phyloP scores from a whole-genome alignment of 2,329 filamentous ascomycete species.

The Colletotrichum aenigma region DNA sequence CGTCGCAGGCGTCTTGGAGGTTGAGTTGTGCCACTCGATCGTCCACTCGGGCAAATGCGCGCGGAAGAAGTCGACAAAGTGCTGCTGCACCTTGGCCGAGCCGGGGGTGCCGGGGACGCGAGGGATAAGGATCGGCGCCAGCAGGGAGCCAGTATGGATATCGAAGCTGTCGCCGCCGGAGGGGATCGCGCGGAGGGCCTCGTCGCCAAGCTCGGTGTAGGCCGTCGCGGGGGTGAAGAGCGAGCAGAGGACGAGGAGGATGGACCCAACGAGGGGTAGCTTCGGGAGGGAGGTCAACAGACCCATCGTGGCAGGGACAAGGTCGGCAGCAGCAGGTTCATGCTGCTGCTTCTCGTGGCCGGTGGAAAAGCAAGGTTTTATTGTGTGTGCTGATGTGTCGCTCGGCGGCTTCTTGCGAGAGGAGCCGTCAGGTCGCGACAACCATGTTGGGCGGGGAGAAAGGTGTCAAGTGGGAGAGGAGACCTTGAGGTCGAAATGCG shows the following conservation, averaged over 20 bases:
- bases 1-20: conserved; percentile 78
- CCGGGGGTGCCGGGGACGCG: conserved; percentile 88
- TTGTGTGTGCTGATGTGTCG: background rate
- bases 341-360: conserved; percentile 1
- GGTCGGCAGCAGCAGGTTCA: conserved; percentile 12
- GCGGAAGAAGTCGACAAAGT: conserved; percentile 85
- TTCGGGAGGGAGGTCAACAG: conserved; percentile 11
- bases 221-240: conserved; percentile 33
- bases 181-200: conserved; percentile 73
- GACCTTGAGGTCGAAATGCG: background rate
- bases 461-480: background rate
- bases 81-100: conserved; percentile 72
- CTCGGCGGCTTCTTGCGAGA: conserved; percentile 3
- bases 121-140: conserved; percentile 85
- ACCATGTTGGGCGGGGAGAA: background rate
- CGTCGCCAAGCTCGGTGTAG: conserved; percentile 70
- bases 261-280: conserved; percentile 19
- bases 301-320: conserved; percentile 14
- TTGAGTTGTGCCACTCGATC: conserved; percentile 88
- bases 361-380: background rate
- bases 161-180: conserved; percentile 78
- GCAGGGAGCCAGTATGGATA: conserved; percentile 74
- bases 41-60: conserved; percentile 78
- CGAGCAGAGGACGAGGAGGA: conserved; percentile 22
- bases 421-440: background rate